A percentile compares a stretch with the other conserved stretches of the same genome.
Conservation (phyloP, 73 alveolate species). For the Paramecium bursaria region DNA sequence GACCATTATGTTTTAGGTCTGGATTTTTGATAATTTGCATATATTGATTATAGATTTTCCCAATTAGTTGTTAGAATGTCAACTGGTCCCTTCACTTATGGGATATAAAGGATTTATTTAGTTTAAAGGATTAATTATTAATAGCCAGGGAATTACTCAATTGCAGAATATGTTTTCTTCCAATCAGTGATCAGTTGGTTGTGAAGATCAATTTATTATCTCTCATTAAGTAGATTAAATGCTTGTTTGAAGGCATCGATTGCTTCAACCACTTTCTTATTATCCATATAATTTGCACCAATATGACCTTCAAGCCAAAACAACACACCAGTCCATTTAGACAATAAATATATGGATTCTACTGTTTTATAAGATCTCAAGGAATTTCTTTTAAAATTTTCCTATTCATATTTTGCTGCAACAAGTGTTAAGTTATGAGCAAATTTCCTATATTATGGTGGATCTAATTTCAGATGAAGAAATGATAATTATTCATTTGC, state of each 20-base stretch:
- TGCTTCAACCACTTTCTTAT: slow-evolving; percentile 20
- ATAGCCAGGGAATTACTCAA: slow-evolving; percentile 2
- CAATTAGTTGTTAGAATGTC: slow-evolving; percentile 11
- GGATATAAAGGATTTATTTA: neutral
- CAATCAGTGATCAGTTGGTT: slow-evolving; percentile 44
- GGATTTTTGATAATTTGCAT: neutral
- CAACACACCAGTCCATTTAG: slow-evolving; percentile 41
- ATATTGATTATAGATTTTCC: neutral
- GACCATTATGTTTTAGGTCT: slow-evolving; percentile 41
- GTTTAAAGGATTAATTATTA: neutral
- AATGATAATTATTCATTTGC: slow-evolving; percentile 42
- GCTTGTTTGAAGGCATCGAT: slow-evolving; percentile 45
- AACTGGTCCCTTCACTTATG: slow-evolving; percentile 44
- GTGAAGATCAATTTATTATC: slow-evolving; percentile 40
- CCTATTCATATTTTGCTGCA: slow-evolving; percentile 45
- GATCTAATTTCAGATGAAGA: slow-evolving; percentile 39
- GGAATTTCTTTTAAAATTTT: slow-evolving; percentile 30
- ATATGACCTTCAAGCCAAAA: slow-evolving; percentile 59
- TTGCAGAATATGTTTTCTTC: slow-evolving; percentile 21
- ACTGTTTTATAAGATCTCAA: slow-evolving; percentile 46
- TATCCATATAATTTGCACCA: slow-evolving; percentile 52
- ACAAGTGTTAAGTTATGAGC: slow-evolving; percentile 50
- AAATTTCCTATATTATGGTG: slow-evolving; percentile 39
- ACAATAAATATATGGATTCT: slow-evolving; percentile 11
- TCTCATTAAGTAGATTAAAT: slow-evolving; percentile 45